Evolutionary conservation across 768 basidiomycete genomes (phyloP).

Genomic region (Mycena albidolilacea): DNA sequence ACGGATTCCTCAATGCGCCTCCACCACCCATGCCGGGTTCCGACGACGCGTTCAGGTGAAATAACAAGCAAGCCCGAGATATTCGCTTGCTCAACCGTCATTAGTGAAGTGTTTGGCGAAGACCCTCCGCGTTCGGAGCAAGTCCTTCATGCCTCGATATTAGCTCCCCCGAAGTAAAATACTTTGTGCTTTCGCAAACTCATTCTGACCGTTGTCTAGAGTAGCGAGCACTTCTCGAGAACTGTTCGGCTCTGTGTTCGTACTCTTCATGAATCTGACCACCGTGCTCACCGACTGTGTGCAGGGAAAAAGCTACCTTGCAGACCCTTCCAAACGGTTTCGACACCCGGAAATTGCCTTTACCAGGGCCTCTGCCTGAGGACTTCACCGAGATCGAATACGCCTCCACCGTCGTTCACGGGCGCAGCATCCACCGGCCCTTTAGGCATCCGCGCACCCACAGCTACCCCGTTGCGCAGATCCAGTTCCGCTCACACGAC

Average conservation of each 20-base stretch:
- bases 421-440: constrained; percentile 70
- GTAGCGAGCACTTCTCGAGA: constrained; percentile 28
- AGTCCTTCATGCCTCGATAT: constrained; percentile 24
- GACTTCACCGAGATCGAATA: constrained; percentile 61
- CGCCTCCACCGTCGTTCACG: constrained; percentile 73
- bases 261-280: neutral
- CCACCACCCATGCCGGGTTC: constrained; percentile 11
- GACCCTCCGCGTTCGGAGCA: neutral
- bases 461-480: constrained; percentile 81
- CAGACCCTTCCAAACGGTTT: constrained; percentile 39
- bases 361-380: constrained; percentile 37
- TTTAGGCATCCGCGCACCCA: constrained; percentile 74
- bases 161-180: constrained; percentile 21
- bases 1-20: constrained; percentile 27
- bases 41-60: neutral
- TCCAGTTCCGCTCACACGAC: constrained; percentile 89
- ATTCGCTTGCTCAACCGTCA: neutral
- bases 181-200: neutral
- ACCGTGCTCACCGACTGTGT: neutral
- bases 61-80: neutral
- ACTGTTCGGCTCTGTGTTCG: constrained; percentile 33
- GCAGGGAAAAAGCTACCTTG: constrained; percentile 22
- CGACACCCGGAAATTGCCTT: constrained; percentile 36
- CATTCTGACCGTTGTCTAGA: constrained; percentile 9
- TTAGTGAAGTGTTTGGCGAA: constrained; percentile 15